phyloP scores from a whole-genome alignment of 176 grass and related monocot species.

The Rhynchospora breviuscula region DNA sequence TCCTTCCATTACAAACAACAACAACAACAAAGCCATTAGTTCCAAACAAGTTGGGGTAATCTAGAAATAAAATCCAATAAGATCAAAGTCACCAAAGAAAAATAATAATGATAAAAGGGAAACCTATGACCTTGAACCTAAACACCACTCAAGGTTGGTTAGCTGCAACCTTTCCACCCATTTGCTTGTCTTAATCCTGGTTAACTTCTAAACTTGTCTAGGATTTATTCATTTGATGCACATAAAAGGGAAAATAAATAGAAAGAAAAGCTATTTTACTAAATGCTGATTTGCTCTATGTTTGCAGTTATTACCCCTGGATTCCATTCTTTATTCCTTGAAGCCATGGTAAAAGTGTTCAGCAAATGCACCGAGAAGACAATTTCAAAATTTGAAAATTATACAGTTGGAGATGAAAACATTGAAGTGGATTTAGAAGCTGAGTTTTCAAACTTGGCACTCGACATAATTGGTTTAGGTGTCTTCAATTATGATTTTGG shows the following conservation, averaged over 20 bases:
- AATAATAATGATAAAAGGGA: too few relatives aligned
- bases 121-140: too few relatives aligned
- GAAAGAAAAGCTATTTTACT: neutral
- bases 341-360: conserved; percentile 91
- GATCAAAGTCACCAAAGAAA: too few relatives aligned
- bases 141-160: too few relatives aligned
- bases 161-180: neutral
- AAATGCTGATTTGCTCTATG: neutral
- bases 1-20: neutral
- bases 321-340: conserved; percentile 86
- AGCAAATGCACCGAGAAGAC: conserved; percentile 75
- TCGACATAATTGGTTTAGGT: conserved; percentile 93
- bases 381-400: conserved; percentile 71
- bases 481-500: conserved; percentile 98
- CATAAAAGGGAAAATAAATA: neutral
- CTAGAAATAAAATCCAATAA: too few relatives aligned
- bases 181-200: neutral
- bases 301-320: conserved; percentile 85
- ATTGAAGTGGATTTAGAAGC: conserved; percentile 79
- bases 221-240: neutral
- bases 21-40: too few relatives aligned
- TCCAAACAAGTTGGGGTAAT: too few relatives aligned
- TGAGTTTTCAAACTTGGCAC: conserved; percentile 95
- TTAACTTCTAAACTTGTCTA: neutral
- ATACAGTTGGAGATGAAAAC: conserved; percentile 43